Base-by-base conservation (phyloP, 345 rosid species). In the Acer campestre region DNA sequence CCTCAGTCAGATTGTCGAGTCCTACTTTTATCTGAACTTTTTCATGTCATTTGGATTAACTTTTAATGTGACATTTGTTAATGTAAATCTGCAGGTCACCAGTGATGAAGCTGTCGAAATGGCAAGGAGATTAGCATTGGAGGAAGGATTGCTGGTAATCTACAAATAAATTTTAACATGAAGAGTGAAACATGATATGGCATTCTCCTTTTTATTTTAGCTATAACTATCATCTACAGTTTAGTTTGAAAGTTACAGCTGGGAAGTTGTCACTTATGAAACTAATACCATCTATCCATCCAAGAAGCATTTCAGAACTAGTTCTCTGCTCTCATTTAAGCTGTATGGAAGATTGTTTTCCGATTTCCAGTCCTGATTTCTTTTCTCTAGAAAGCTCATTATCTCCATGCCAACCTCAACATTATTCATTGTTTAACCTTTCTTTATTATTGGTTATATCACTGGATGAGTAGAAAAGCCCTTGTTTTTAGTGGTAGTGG, bases 101-200 rank as follows among this genome's bases (percentile, higher is more conserved):
- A 92, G 80, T 77, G 92, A 81, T 64, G 98, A 91, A 84, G 96
- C 99, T 48, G 85, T 95, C 81, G 92, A 90, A 80, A 91, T 93
- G 97, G 96, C 97, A 12, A 92, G 98, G 85, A 91, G 89, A 82
- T 78, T 95, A 80, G 97, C 97, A 17, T 80, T 90, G 84, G 96
- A 93, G 78, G 99, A 95, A 87, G 99, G 98, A 18, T 84, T 95
- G 71, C 91, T 93, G 98, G 99, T 93, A 93, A 82, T 73, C 12
- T 78, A 29, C 53, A 56, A 59, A 29, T 10, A 65, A 29, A n/a
- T 80, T 80, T 75, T 23, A 18, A 61, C 64, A 46, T 14, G 14
- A 18, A 8, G 42, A 31, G 71, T 42, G 70, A 29, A 66, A 12
- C 51, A 78, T 35, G 68, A 5, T 44, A 23, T 29, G 2, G 42